phyloP scores from a whole-genome alignment of 495 filamentous ascomycete genomes.

The Arthonia radiata region DNA sequence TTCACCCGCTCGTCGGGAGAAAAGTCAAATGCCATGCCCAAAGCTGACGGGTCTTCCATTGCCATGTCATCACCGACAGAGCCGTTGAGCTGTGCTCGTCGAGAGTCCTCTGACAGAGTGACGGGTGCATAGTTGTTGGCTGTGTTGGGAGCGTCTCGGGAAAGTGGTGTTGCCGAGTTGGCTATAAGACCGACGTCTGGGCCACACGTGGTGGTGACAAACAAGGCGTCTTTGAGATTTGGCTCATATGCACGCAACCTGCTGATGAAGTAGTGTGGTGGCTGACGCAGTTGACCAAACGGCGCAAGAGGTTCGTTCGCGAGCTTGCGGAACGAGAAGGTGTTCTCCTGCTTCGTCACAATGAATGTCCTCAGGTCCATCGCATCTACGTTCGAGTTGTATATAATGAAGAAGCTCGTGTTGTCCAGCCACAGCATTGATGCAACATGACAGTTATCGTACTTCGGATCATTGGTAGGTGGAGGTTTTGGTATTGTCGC shows the following conservation, averaged over 20 bases:
- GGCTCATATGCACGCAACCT: constrained; percentile 58
- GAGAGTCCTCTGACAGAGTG: constrained; percentile 47
- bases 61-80: constrained; percentile 25
- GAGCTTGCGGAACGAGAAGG: constrained; percentile 46
- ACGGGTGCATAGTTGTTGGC: constrained; percentile 45
- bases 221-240: constrained; percentile 48
- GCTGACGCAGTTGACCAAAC: constrained; percentile 34
- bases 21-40: constrained; percentile 63
- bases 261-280: constrained; percentile 50
- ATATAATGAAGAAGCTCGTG: constrained; percentile 52
- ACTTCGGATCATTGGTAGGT: constrained; percentile 5
- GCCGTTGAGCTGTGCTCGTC: constrained; percentile 43
- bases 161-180: constrained; percentile 39
- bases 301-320: constrained; percentile 45
- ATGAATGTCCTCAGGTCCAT: constrained; percentile 47
- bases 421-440: constrained; percentile 76
- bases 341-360: constrained; percentile 34
- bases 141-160: constrained; percentile 30
- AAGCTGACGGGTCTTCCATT: constrained; percentile 38
- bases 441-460: constrained; percentile 30
- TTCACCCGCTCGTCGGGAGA: constrained; percentile 54
- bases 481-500: constrained; percentile 58
- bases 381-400: constrained; percentile 36
- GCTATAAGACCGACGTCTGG: constrained; percentile 56
- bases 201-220: constrained; percentile 58